Percentiles rank a stretch among this genome's conserved stretches.
These are phyloP conservation scores for Lolium rigidum DNA, from an alignment of 176 grass and related monocot genomes.

Conservation along the genomic window DNA sequence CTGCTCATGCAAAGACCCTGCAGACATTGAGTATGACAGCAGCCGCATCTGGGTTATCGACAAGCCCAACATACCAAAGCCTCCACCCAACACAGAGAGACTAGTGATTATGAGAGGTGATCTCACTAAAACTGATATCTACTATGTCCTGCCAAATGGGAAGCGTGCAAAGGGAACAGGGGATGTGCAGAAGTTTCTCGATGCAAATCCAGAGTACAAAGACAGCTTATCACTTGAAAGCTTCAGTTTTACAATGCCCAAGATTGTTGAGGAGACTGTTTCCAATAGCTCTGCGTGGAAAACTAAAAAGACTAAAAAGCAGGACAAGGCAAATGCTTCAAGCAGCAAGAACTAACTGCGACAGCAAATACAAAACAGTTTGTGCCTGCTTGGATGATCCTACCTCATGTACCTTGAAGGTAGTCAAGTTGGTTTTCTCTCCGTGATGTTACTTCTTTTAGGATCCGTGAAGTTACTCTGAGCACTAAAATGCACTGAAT, in stretches of 20 bases:
- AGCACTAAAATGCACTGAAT: no score
- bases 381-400: constrained; percentile 3
- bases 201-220: constrained; percentile 73
- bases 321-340: constrained; percentile 39
- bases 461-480: no score
- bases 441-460: no score
- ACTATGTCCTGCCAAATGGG: constrained; percentile 87
- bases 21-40: constrained; percentile 76
- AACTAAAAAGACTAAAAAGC: constrained; percentile 58
- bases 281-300: constrained; percentile 54
- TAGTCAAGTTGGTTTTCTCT: no score
- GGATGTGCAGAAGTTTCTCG: constrained; percentile 83
- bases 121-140: constrained; percentile 80
- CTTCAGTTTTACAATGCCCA: constrained; percentile 79
- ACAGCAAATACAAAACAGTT: background rate
- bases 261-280: constrained; percentile 73
- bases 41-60: constrained; percentile 81
- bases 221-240: constrained; percentile 52
- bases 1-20: constrained; percentile 21
- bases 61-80: constrained; percentile 83
- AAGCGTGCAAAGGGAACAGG: constrained; percentile 61
- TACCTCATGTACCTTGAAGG: background rate
- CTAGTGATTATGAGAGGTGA: constrained; percentile 72
- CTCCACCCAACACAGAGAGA: constrained; percentile 67
- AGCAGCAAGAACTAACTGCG: constrained; percentile 27